These are phyloP conservation scores for Fereydounia khargensis DNA, from an alignment of 1,284 basidiomycete genomes.

Conservation along the genomic window DNA sequence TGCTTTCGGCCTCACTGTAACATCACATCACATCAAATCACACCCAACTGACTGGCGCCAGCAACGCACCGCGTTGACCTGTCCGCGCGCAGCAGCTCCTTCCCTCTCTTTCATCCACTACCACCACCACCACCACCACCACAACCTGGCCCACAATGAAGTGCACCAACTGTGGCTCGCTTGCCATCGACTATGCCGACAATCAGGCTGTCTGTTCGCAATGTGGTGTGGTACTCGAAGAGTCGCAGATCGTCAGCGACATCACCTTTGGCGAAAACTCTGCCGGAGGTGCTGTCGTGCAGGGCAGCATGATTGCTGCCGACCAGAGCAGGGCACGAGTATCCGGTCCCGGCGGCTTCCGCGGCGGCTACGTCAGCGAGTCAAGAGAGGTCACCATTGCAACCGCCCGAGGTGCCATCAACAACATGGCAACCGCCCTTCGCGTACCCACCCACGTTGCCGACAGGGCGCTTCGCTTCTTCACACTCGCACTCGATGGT, in stretches of 20 bases:
- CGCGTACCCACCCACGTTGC: conserved; percentile 76
- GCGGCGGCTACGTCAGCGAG: conserved; percentile 50
- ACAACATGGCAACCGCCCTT: conserved; percentile 74
- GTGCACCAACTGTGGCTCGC: conserved; percentile 48
- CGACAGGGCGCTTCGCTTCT: conserved; percentile 79
- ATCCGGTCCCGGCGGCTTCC: conserved; percentile 48
- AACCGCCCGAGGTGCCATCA: conserved; percentile 79
- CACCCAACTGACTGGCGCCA: too few species aligned
- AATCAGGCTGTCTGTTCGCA: conserved; percentile 47
- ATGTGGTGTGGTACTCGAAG: conserved; percentile 71
- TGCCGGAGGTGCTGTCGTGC: conserved; percentile 88
- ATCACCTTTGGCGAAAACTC: conserved; percentile 91
- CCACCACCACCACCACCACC: too few species aligned
- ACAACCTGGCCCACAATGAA: conserved; percentile 29
- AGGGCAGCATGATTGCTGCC: conserved; percentile 89
- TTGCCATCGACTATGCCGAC: conserved; percentile 44
- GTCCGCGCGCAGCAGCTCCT: too few species aligned
- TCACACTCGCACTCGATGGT: conserved; percentile 89
- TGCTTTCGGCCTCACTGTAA: too few species aligned
- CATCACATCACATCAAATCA: too few species aligned
- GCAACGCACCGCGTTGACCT: too few species aligned
- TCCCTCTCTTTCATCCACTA: too few species aligned
- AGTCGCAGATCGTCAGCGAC: conserved; percentile 89
- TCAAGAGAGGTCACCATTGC: conserved; percentile 78
- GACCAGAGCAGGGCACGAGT: conserved; percentile 67